These are phyloP conservation scores for Clausena lansium DNA, from an alignment of 345 rosid genomes.

Conservation along the genomic window DNA sequence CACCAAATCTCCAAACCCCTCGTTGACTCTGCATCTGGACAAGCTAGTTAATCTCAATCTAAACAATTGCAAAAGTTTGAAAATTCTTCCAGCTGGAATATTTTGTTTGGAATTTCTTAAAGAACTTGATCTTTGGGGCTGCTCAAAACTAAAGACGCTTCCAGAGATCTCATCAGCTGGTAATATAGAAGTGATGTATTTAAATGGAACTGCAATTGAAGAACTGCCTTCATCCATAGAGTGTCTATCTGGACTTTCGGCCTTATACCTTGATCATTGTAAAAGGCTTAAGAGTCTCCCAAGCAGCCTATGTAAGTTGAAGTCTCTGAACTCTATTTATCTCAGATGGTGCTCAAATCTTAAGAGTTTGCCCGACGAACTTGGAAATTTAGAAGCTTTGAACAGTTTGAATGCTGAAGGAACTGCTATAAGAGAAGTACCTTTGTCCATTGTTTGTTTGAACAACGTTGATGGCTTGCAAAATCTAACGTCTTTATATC, in stretches of 20 bases:
- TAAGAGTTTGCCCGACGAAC: background rate
- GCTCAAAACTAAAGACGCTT: background rate
- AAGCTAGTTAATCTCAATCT: background rate
- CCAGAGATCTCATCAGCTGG: background rate
- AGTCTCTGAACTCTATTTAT: background rate
- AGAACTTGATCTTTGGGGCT: background rate
- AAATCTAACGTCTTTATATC: constrained; percentile 23
- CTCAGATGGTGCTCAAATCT: background rate
- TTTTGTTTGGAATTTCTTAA: no score
- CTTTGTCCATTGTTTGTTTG: background rate
- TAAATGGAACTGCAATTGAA: background rate
- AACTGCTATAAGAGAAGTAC: no score
- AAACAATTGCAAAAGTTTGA: no score
- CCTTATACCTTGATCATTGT: no score
- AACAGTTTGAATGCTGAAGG: no score
- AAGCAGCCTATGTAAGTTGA: background rate
- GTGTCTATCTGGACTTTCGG: no score
- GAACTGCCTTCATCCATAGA: no score
- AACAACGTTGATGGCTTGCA: constrained; percentile 17
- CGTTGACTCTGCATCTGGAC: no score
- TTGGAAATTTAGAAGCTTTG: no score
- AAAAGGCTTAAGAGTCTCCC: no score
- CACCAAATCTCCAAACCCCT: no score
- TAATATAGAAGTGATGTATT: background rate
- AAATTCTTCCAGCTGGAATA: no score